Base-by-base conservation (phyloP, 768 basidiomycete genomes). In the Gymnopilus junonius region DNA sequence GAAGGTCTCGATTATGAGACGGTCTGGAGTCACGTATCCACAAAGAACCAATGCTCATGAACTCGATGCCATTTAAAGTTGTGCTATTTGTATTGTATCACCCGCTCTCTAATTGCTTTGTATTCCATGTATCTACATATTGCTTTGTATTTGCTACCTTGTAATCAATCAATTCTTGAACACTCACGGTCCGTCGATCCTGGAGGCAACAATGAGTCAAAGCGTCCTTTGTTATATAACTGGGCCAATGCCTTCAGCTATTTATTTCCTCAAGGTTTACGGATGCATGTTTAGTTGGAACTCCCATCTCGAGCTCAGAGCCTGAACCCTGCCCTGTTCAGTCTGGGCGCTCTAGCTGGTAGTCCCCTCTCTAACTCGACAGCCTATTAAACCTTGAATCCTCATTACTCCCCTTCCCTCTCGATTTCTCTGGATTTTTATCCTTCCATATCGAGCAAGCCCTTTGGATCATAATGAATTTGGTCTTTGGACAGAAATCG, bases 1-100 rank as follows among this genome's bases (percentile, higher is more conserved):
- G 70, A 70, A 58, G 75, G 73, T 8, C 64, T 76, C 27, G 73
- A 76, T 42, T 76, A 74, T 55, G 75, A 76, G 50, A 61, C 65
- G 8, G 62, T 72, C 10, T 76, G 72, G 75, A 71, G 69, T 58
- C 70, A 70, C 27, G 59, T 69, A 25, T 63, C 68, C 5, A 69
- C 69, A 35, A 65, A 64, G 27, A 61, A 63, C 15, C 39, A 40
- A 14, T 55, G 12, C 14, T 55, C 54, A 39, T 55, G 54, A 39
- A 55, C 37, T 55, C 17, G 14, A 39, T 55, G 34, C 5, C 35
- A 25, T 27, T 14, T 25, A 39, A 39, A 12, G 12, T 55, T 25
- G 17, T 25, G 25, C 54, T 55, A 29, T 37, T 21, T 40, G 31
- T 51, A 50, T 31, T 51, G 31, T 32, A 21, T 17, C 50, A 31